phyloP scores from a whole-genome alignment of 2,329 filamentous ascomycete genomes.

The Pezicula radicicola region DNA sequence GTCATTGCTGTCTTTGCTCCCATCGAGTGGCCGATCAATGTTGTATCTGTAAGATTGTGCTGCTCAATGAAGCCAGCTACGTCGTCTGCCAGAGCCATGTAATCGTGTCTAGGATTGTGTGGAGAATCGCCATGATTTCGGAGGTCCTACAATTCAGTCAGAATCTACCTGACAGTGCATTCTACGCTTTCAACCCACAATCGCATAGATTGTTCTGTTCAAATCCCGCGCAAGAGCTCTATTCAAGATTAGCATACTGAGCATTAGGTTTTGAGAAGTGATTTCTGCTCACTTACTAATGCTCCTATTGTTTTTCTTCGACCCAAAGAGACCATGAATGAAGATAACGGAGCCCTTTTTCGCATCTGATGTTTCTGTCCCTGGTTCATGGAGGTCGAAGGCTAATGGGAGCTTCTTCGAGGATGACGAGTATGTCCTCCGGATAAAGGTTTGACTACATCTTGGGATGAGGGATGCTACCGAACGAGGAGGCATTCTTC shows the following conservation, averaged over 20 bases:
- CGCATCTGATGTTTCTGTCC: constrained; percentile 38
- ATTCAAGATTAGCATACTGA: constrained; percentile 11
- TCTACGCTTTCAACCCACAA: constrained; percentile 51
- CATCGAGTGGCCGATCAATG: constrained; percentile 93
- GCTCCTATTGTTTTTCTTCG: constrained; percentile 89
- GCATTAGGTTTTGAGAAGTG: constrained; percentile 1
- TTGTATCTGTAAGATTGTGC: constrained; percentile 66
- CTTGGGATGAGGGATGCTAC: background rate
- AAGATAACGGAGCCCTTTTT: constrained; percentile 69
- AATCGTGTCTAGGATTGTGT: constrained; percentile 74
- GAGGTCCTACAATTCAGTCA: constrained; percentile 59
- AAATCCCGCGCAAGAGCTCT: constrained; percentile 81
- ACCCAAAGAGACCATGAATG: constrained; percentile 90
- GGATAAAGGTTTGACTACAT: background rate
- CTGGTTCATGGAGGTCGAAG: constrained; percentile 67
- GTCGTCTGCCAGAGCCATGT: constrained; percentile 77
- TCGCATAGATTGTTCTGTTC: constrained; percentile 74
- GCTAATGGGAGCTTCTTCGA: constrained; percentile 36
- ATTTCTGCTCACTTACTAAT: constrained; percentile 75
- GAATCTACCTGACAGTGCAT: background rate
- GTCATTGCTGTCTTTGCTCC: constrained; percentile 93
- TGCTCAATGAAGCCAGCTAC: constrained; percentile 74
- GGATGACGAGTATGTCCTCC: constrained; percentile 5
- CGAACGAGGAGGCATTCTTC: background rate
- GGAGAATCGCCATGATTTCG: constrained; percentile 92